Base-by-base conservation (phyloP, 805 yeast species). In the Torulaspora maleeae region DNA sequence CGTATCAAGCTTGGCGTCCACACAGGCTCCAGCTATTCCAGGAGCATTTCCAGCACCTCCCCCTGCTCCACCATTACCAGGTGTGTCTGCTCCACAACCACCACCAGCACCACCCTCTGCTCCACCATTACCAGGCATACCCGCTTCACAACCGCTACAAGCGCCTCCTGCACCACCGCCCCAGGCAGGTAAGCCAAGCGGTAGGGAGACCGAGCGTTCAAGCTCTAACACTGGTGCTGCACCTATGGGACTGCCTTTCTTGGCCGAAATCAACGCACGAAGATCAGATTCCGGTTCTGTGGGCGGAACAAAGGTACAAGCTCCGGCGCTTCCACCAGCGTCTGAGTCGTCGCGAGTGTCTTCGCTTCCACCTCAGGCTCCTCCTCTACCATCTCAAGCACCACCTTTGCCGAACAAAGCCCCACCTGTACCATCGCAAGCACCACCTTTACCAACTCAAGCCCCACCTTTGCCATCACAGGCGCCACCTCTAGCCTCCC, bases 261-360 rank as follows among this genome's bases (percentile, higher is more conserved):
- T 78, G 37, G 76, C 76, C 1, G 74, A 77, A 45, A 78, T 78
- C 39, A 76, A 78, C 49, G 71, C 77, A 15, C 74, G 74, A 53
- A 65, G 82, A 56, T 67, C 73, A 50, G 75, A 77, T 11, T 41
- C 69, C 6, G 61, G 67, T 53, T 76, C 73, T 3, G 64, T 77
- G 5, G 74, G 68, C 44, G 51, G 52, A 1, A 39, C 36, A 5
- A 9, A 54, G 68, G 24, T 54, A 15, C 44, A 66, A 28, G 48
- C 52, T 27, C 32, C 49, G 24, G 45, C 52, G 27, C 35, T 47
- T 3, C 44, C 49, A 17, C 49, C 57, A 27, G 33, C 48, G 7
- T 49, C 49, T 24, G 42, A 55, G 3, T 43, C 55, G 4, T 27
- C 52, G 19, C 49, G 51, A 13, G n/a, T 35, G 4, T 20, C 24